Evolutionary conservation across 2,329 filamentous ascomycete genomes (phyloP), one percentile per base, ranked within the genome.

Genomic region (Daldinia eschscholtzii): DNA sequence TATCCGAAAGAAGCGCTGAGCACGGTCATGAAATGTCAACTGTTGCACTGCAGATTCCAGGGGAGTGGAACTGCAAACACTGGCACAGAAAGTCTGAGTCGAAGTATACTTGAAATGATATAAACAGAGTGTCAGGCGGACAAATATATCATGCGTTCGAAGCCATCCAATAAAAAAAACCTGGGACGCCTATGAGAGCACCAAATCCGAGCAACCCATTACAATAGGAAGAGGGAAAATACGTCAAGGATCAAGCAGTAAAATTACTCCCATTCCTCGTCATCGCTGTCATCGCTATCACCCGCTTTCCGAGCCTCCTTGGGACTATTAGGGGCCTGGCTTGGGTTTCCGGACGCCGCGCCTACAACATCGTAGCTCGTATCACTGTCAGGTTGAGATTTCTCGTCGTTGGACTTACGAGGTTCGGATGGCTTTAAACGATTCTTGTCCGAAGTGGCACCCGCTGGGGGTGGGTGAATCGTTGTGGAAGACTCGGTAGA

Each of bases 331-430:
- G 93, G 92, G 18, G 93, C 91, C 72, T 92, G 92, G 79, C 93
- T 97, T 41, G 91, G 89, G 50, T 89, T 88, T 56, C 92, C 92
- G 58, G 92, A 94, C 52, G 89, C 85, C 5, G 91, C 90, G 6
- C 92, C 92, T 52, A 99, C 93, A 37, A 99, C 87, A 79, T 99
- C 96, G 79, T 99, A 99, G 82, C 94, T 97, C 18, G 93, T 93
- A 75, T 99, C 96, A 78, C 95, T 98, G 76, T 96, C 96, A 6
- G 94, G 90, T 73, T 96, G 92, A 28, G 93, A 97, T 79, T 95
- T 94, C 79, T 94, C 92, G 76, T 97, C 94, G 76, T 97, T 92
- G 28, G 94, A 97, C 76, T 87, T 89, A 55, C 93, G 90, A 18
- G 89, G 83, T 74, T 92, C 88, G 33, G 82, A 81, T 28, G 90